Percentiles rank a stretch among this genome's conserved stretches.
Evolutionary conservation across 2,329 filamentous ascomycete species (phyloP).

Genomic region (Helotiales sp.): DNA sequence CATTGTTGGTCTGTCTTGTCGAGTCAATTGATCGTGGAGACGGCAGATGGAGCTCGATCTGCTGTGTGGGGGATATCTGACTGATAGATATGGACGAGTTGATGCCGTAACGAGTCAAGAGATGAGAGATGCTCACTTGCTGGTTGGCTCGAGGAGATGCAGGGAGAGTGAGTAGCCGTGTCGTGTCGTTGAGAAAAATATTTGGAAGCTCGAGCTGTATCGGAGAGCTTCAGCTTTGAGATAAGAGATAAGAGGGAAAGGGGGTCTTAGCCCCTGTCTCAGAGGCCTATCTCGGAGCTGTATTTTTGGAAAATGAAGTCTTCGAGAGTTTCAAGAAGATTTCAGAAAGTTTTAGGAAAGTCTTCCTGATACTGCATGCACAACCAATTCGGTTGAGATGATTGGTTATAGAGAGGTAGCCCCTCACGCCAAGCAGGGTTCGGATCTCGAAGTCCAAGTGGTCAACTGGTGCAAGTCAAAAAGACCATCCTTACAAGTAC

Average conservation of each 20-base stretch:
- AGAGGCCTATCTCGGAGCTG: background rate
- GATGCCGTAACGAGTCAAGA: background rate
- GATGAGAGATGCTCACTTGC: background rate
- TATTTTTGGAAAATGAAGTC: background rate
- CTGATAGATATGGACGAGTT: background rate
- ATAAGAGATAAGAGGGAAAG: background rate
- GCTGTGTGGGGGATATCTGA: background rate
- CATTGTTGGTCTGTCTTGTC: background rate
- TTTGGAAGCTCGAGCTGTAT: background rate
- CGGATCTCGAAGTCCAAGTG: background rate
- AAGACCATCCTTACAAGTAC: background rate
- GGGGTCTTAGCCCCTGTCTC: background rate
- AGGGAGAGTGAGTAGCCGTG: background rate
- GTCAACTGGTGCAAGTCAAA: background rate
- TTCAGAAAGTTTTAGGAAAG: background rate
- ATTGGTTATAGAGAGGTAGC: background rate
- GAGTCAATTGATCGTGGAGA: background rate
- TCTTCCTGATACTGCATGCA: background rate
- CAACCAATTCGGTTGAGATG: background rate
- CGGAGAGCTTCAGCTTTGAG: background rate
- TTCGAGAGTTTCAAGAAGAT: background rate
- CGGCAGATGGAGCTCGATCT: background rate
- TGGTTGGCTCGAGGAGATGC: background rate
- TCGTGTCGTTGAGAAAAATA: background rate
- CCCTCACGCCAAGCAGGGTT: background rate